A percentile compares a stretch with the other conserved stretches of the same genome.
Evolutionary conservation across 257 asterid species (phyloP).

Genomic region (Vinca minor): DNA sequence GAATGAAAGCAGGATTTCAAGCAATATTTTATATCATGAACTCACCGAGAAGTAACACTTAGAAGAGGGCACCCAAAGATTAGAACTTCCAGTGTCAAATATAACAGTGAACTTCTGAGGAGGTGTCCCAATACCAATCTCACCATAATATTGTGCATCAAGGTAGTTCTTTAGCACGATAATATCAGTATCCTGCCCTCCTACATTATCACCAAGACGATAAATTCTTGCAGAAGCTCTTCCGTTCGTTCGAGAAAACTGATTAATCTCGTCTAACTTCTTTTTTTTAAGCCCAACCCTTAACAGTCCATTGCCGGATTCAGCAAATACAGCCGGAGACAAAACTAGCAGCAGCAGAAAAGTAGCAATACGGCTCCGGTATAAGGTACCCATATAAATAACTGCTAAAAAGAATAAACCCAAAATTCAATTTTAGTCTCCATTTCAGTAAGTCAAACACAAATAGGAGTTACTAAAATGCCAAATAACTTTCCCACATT

Average conservation of each 20-base stretch:
- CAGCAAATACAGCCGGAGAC: constrained; percentile 34
- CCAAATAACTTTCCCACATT: not conserved
- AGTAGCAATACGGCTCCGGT: constrained; percentile 25
- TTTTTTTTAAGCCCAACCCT: constrained; percentile 64
- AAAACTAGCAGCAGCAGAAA: constrained; percentile 34
- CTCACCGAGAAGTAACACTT: constrained; percentile 85
- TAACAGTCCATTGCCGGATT: constrained; percentile 45
- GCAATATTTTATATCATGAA: not conserved
- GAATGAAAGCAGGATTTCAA: not conserved
- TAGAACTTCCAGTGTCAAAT: constrained; percentile 88
- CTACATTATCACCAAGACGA: constrained; percentile 23
- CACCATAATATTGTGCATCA: constrained; percentile 90
- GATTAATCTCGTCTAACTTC: constrained; percentile 41
- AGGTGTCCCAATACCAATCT: constrained; percentile 77
- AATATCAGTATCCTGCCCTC: constrained; percentile 46
- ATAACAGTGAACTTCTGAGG: constrained; percentile 82
- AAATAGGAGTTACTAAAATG: not conserved
- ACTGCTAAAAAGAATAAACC: constrained; percentile 30
- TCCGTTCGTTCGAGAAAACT: constrained; percentile 28
- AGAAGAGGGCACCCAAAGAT: constrained; percentile 85
- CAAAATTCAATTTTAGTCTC: constrained; percentile 1
- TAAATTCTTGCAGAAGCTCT: constrained; percentile 27
- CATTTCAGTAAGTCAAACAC: not conserved
- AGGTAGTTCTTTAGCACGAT: constrained; percentile 62
- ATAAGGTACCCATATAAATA: constrained; percentile 35